These are phyloP conservation scores for Carpinus viminea DNA, from an alignment of 306 rosid species.

Conservation along the genomic window DNA sequence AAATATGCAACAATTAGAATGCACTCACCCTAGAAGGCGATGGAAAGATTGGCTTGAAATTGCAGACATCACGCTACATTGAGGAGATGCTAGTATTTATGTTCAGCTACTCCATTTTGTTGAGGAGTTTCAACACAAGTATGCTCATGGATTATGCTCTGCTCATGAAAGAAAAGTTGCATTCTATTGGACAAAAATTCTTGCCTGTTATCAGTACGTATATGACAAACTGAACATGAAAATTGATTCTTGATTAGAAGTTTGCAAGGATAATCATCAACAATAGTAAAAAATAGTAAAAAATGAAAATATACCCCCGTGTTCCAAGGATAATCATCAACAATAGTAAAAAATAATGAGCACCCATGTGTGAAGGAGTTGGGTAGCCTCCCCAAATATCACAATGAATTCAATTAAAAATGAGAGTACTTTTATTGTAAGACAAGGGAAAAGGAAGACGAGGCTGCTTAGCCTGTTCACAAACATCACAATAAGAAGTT, in stretches of 20 bases:
- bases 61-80: neutral
- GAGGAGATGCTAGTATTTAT: neutral
- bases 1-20: neutral
- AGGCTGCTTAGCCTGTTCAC: neutral
- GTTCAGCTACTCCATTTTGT: neutral
- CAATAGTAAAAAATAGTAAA: conserved; percentile 12
- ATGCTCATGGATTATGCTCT: neutral
- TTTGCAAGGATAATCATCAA: neutral
- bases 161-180: neutral
- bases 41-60: neutral
- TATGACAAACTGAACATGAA: neutral
- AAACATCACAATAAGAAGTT: neutral
- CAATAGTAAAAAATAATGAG: conserved; percentile 7
- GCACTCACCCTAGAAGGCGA: neutral
- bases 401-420: neutral
- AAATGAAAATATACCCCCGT: neutral
- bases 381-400: conserved; percentile 3
- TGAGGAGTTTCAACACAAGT: neutral
- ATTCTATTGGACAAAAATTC: neutral
- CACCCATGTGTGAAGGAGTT: neutral
- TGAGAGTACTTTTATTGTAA: neutral
- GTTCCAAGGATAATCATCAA: neutral
- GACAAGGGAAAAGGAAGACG: neutral
- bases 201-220: neutral
- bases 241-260: neutral